A percentile compares a stretch with the other conserved stretches of the same genome.
phyloP scores from a whole-genome alignment of 306 rosid genomes.

The Argentina anserina region DNA sequence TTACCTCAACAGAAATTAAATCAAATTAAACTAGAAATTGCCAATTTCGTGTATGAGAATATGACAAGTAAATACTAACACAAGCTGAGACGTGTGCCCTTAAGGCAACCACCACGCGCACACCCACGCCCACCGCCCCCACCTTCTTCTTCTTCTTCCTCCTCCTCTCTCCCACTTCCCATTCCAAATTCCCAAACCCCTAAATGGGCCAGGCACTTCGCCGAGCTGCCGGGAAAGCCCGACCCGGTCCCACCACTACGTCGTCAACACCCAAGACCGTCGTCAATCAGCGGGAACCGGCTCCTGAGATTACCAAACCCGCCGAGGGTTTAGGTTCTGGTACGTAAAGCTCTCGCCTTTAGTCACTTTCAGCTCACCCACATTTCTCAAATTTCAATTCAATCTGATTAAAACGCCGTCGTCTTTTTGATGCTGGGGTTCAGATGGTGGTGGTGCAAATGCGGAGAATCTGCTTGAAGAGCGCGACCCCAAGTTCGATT shows the following conservation, averaged over 20 bases:
- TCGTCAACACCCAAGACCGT: constrained; percentile 45
- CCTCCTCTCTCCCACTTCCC: background rate
- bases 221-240: constrained; percentile 81
- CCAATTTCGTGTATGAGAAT: background rate
- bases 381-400: background rate
- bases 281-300: constrained; percentile 34
- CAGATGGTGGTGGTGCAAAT: constrained; percentile 46
- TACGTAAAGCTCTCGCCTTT: constrained; percentile 20
- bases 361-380: background rate
- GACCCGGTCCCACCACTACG: constrained; percentile 42
- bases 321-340: constrained; percentile 39
- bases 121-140: background rate
- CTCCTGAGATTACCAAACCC: constrained; percentile 32
- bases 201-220: constrained; percentile 98
- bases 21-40: background rate
- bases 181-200: background rate
- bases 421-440: constrained; percentile 31
- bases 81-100: constrained; percentile 2
- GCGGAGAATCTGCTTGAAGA: constrained; percentile 63
- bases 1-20: background rate
- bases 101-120: constrained; percentile 4
- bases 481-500: constrained; percentile 70
- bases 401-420: constrained; percentile 3
- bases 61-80: background rate
- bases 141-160: background rate